Conservation (phyloP, 129 eudicot species). For the Cynara cardunculus region DNA sequence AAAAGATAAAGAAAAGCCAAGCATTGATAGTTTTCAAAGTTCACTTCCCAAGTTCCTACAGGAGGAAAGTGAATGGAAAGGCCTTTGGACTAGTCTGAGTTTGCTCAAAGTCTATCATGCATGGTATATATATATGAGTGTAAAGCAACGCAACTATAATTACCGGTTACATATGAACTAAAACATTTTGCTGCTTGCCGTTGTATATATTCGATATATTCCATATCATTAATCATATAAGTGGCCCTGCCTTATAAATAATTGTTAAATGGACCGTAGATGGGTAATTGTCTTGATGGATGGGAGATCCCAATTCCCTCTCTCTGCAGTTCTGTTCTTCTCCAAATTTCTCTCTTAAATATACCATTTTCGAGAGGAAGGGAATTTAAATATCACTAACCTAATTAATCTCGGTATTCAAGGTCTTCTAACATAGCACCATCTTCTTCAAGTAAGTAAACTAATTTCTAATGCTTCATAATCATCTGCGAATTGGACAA, state of each 20-base stretch:
- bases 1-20: slow-evolving; percentile 43
- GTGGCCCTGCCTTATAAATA: not conserved
- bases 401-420: not conserved
- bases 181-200: not conserved
- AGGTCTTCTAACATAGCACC: not conserved
- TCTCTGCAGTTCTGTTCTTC: not conserved
- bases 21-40: slow-evolving; percentile 42
- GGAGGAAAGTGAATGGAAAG: slow-evolving; percentile 36
- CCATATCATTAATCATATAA: slow-evolving; percentile 18
- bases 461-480: not conserved
- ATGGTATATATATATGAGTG: slow-evolving; percentile 1
- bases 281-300: not conserved
- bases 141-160: slow-evolving; percentile 14
- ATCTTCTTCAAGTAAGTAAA: not conserved
- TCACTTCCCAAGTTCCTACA: slow-evolving; percentile 41
- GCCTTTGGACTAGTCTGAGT: slow-evolving; percentile 35
- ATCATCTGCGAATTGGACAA: not conserved
- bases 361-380: not conserved
- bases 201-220: not conserved
- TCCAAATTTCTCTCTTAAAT: not conserved
- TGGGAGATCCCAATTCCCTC: not conserved
- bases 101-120: slow-evolving; percentile 32
- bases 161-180: slow-evolving; percentile 12
- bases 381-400: not conserved
- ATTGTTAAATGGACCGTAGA: not conserved